Percentiles rank a stretch among this genome's conserved stretches.
Evolutionary conservation across 768 basidiomycete species (phyloP).

Genomic region (Tulasnella sp.): DNA sequence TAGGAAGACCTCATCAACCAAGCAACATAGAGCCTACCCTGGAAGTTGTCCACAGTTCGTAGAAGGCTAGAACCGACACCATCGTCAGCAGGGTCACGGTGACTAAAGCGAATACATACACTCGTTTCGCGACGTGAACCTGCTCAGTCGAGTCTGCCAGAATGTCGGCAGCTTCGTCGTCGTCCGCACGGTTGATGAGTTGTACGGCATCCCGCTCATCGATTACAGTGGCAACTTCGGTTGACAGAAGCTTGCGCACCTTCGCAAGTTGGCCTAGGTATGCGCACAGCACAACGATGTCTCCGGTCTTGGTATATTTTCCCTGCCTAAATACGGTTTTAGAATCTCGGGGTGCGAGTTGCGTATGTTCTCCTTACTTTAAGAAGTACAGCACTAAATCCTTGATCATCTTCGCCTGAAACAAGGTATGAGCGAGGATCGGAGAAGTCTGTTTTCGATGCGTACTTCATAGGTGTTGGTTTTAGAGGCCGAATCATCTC

Average conservation of each 20-base stretch:
- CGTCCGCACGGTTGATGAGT: conserved; percentile 50
- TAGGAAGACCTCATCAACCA: neutral
- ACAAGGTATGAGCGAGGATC: conserved; percentile 52
- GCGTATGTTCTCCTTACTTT: conserved; percentile 34
- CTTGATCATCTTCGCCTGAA: conserved; percentile 46
- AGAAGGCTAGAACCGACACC: conserved; percentile 39
- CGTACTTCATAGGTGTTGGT: conserved; percentile 48
- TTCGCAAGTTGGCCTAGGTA: conserved; percentile 52
- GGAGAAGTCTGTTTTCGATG: conserved; percentile 49
- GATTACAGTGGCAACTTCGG: conserved; percentile 57
- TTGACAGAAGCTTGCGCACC: conserved; percentile 44
- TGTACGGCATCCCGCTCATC: conserved; percentile 64
- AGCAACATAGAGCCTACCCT: conserved; percentile 36
- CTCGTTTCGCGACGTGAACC: conserved; percentile 50
- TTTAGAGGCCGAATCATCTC: neutral
- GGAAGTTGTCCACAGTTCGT: conserved; percentile 73
- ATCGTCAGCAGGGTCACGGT: too few species aligned
- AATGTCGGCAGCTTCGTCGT: conserved; percentile 27
- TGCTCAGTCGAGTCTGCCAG: conserved; percentile 36
- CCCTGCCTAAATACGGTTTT: conserved; percentile 43
- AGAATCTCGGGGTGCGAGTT: too few species aligned
- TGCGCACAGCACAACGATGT: conserved; percentile 54
- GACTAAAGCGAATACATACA: conserved; percentile 40
- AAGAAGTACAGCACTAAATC: conserved; percentile 55
- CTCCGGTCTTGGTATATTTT: conserved; percentile 46